Conservation (phyloP, 129 eudicot genomes). For the Artemisia argyi region DNA sequence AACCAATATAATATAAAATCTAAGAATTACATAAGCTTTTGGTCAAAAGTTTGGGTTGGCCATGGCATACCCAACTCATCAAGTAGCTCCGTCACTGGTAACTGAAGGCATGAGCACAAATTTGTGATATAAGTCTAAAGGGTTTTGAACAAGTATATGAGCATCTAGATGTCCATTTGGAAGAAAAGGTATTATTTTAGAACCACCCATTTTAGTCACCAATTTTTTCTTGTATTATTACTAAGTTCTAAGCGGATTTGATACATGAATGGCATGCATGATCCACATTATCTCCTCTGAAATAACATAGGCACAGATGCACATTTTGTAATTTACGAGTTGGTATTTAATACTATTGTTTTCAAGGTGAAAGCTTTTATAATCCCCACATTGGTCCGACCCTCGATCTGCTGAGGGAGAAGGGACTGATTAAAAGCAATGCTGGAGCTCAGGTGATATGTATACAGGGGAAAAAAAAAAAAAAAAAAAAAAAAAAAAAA, state of each 20-base stretch:
- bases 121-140: slow-evolving; percentile 85
- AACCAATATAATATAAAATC: no score
- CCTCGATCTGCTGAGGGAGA: slow-evolving; percentile 48
- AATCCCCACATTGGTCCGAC: slow-evolving; percentile 70
- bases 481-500: slow-evolving; percentile 53
- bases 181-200: slow-evolving; percentile 64
- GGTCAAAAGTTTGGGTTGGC: no score
- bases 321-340: neutral
- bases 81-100: no score
- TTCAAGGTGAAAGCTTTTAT: slow-evolving; percentile 93
- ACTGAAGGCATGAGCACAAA: slow-evolving; percentile 82
- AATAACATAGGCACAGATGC: no score
- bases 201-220: no score
- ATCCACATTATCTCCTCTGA: no score
- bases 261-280: no score
- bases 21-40: no score
- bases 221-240: no score
- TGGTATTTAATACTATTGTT: neutral
- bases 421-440: slow-evolving; percentile 85
- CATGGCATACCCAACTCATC: no score
- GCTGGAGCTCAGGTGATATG: slow-evolving; percentile 92
- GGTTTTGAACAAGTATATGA: slow-evolving; percentile 68
- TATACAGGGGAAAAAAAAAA: slow-evolving; percentile 62
- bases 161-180: slow-evolving; percentile 73
- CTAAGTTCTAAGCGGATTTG: no score